These are phyloP conservation scores for Dittrichia graveolens DNA, from an alignment of 129 eudicot species.

Conservation along the genomic window DNA sequence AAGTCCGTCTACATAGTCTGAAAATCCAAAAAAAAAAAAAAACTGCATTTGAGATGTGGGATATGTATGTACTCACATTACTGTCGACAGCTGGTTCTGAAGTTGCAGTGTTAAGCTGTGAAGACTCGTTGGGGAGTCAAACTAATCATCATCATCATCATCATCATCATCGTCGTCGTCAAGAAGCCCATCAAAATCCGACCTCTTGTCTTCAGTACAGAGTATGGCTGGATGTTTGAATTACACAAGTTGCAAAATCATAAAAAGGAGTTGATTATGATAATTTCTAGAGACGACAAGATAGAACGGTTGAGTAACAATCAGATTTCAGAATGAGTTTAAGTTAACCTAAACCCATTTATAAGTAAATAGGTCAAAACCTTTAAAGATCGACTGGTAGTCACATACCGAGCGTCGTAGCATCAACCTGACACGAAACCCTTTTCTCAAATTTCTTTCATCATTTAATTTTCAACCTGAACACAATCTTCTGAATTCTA, in stretches of 20 bases:
- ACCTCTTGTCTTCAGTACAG: slow-evolving; percentile 67
- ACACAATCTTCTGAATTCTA: not conserved
- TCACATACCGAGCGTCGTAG: slow-evolving; percentile 77
- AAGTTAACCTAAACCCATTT: not conserved
- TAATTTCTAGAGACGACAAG: not conserved
- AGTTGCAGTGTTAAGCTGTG: slow-evolving; percentile 40
- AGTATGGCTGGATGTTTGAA: slow-evolving; percentile 68
- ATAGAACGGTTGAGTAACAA: not conserved
- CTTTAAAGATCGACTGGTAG: not conserved
- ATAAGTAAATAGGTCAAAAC: not conserved
- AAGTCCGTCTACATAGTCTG: too few relatives aligned
- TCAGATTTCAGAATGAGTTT: too few relatives aligned
- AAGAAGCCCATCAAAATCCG: slow-evolving; percentile 65
- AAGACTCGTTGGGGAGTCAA: slow-evolving; percentile 29
- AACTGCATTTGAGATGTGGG: not conserved
- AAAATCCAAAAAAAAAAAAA: not conserved
- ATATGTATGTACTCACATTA: slow-evolving; percentile 41
- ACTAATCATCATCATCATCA: too few relatives aligned
- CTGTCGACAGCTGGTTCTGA: slow-evolving; percentile 44
- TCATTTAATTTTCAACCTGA: slow-evolving; percentile 88
- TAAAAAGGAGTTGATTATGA: not conserved
- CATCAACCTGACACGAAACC: slow-evolving; percentile 79
- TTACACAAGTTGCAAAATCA: slow-evolving; percentile 11
- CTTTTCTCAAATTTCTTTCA: slow-evolving; percentile 92
- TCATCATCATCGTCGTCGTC: slow-evolving; percentile 70